Conservation (phyloP, 441 rosid genomes). For the Gossypium schwendimanii region DNA sequence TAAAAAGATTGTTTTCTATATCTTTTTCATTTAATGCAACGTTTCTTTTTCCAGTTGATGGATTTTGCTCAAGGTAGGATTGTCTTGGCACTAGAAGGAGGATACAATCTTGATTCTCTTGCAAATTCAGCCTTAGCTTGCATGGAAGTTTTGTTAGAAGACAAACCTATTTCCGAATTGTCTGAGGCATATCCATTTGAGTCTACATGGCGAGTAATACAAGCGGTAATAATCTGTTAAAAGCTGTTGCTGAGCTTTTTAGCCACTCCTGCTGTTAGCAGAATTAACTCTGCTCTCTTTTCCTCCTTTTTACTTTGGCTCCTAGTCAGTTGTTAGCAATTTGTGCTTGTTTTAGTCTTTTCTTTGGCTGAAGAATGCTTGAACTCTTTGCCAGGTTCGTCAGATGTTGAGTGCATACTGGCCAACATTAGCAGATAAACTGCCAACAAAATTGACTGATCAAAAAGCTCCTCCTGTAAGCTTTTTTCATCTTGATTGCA, state of each 20-base stretch:
- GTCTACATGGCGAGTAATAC: slow-evolving; percentile 82
- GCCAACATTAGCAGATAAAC: slow-evolving; percentile 64
- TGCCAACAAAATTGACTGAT: slow-evolving; percentile 53
- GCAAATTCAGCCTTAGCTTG: slow-evolving; percentile 87
- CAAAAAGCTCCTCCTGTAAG: slow-evolving; percentile 43
- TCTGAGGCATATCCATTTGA: slow-evolving; percentile 68
- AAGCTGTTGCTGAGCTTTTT: neutral
- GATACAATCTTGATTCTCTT: slow-evolving; percentile 77
- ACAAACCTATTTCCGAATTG: slow-evolving; percentile 42
- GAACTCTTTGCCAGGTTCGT: slow-evolving; percentile 54
- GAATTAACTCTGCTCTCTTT: neutral
- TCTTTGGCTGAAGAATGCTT: slow-evolving; percentile 10
- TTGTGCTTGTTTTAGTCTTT: neutral
- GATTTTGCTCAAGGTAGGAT: slow-evolving; percentile 76
- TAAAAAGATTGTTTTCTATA: neutral
- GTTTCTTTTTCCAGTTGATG: slow-evolving; percentile 48
- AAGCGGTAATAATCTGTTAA: slow-evolving; percentile 40
- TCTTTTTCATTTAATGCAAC: neutral
- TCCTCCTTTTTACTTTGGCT: neutral
- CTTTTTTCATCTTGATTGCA: slow-evolving; percentile 12
- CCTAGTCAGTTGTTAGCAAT: neutral
- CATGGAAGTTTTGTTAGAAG: slow-evolving; percentile 67
- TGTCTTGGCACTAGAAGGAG: slow-evolving; percentile 90
- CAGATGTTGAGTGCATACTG: slow-evolving; percentile 53
- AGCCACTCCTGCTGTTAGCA: neutral